Evolutionary conservation across 805 yeast species (phyloP), one percentile per base, ranked within the genome.

Genomic region (Candida vaughaniae): DNA sequence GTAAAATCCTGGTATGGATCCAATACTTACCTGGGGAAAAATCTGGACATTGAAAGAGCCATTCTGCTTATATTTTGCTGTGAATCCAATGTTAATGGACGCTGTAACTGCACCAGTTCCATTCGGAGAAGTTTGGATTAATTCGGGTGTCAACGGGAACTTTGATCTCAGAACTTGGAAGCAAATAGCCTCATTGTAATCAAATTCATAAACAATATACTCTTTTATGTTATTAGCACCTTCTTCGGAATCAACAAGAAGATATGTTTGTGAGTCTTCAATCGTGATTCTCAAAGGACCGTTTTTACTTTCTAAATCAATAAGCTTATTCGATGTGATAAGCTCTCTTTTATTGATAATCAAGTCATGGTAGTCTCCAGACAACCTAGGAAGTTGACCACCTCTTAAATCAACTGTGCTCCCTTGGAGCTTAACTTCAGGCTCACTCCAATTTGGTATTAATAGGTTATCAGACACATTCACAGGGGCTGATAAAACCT

Each of bases 31-130:
- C n/a, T 16, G 17, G 3, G 38, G 38, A 15, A 32, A 28, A 15
- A 38, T 16, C 14, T 20, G 25, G 6, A 29, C 16, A n/a, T 23
- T 28, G 16, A 27, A 31, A 12, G 22, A 14, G 4, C 31, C 20
- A 29, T 33, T 38, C 10, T 33, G 22, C 16, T 29, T 29, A 7
- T n/a, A 27, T 14, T 28, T 33, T 14, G 37, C 19, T 3, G 31
- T 25, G 2, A 38, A n/a, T 3, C 19, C 34, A 9, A 38, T 7
- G 12, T 9, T 25, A 14, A 33, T 11, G 3, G 37, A 22, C 6
- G 31, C 25, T 16, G 22, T 10, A 6, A 45, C 39, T 1, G 46
- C 34, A 1, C 46, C 46, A 6, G 43, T 26, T 7, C 44, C 43
- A 22, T 41, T 35, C 11, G 22, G 17, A n/a, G 18, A 33, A 9